Percentiles rank a stretch among this genome's conserved stretches.
Evolutionary conservation across 495 filamentous ascomycete species (phyloP).

Genomic region (Tuber calosporum): DNA sequence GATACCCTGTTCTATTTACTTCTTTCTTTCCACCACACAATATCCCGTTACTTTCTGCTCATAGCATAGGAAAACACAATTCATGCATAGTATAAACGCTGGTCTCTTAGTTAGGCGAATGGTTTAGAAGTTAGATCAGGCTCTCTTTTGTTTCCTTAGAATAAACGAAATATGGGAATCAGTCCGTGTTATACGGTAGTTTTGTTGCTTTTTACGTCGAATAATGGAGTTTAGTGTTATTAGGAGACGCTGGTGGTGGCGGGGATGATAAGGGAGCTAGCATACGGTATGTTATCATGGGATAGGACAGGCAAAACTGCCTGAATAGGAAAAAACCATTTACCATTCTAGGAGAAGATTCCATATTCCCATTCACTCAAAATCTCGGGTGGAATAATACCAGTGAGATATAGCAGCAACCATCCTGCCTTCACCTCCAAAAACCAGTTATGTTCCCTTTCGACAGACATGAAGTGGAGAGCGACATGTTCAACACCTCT

Average conservation of each 20-base stretch:
- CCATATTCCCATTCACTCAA: background rate
- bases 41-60: background rate
- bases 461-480: background rate
- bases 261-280: background rate
- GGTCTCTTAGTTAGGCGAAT: background rate
- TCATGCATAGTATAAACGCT: constrained; percentile 2
- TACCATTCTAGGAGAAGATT: background rate
- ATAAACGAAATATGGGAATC: background rate
- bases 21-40: background rate
- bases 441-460: background rate
- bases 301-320: background rate
- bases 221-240: background rate
- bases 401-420: background rate
- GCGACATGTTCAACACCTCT: background rate
- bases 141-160: background rate
- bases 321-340: background rate
- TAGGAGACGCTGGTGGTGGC: background rate
- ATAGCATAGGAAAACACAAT: background rate
- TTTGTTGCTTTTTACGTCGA: background rate
- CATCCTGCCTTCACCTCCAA: background rate
- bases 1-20: background rate
- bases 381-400: background rate
- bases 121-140: background rate
- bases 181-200: background rate
- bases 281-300: background rate